phyloP scores from a whole-genome alignment of 1,284 basidiomycete species.

The Lignosus rhinocerotis region DNA sequence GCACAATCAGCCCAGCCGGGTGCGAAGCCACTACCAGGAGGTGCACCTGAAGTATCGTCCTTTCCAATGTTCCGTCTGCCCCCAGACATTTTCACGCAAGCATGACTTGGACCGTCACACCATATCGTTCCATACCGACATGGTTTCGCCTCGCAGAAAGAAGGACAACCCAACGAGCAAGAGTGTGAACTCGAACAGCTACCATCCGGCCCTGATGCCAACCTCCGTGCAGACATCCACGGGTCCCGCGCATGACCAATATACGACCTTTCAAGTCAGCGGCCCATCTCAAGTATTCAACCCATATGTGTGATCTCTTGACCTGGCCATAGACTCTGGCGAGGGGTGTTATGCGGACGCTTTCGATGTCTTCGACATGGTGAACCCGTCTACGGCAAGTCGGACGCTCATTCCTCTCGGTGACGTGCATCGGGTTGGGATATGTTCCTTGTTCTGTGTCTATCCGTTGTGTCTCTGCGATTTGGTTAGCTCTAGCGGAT shows the following conservation, averaged over 20 bases:
- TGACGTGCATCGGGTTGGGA: not conserved
- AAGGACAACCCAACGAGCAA: too few species aligned
- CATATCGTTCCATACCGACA: too few species aligned
- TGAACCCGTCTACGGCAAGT: not conserved
- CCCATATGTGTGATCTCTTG: not conserved
- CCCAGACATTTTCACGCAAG: too few species aligned
- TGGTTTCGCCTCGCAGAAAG: too few species aligned
- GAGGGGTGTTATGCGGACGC: not conserved
- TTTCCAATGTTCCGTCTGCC: too few species aligned
- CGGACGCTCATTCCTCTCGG: not conserved
- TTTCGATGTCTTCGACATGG: not conserved
- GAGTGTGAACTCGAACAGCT: too few species aligned
- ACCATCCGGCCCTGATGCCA: too few species aligned
- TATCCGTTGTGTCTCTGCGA: not conserved
- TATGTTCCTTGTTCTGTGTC: not conserved
- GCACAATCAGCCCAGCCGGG: too few species aligned
- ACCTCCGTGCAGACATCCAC: not conserved
- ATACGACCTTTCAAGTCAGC: slow-evolving; percentile 10
- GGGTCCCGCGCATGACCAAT: slow-evolving; percentile 6
- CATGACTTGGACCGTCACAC: too few species aligned
- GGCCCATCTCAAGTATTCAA: slow-evolving; percentile 4
- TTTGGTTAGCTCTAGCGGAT: too few species aligned
- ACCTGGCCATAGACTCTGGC: slow-evolving; percentile 5
- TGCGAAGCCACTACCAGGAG: too few species aligned
- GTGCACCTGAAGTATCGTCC: too few species aligned